Percentiles rank a stretch among this genome's conserved stretches.
These are phyloP conservation scores for Mycena citricolor DNA, from an alignment of 1,284 basidiomycete species.

Conservation along the genomic window DNA sequence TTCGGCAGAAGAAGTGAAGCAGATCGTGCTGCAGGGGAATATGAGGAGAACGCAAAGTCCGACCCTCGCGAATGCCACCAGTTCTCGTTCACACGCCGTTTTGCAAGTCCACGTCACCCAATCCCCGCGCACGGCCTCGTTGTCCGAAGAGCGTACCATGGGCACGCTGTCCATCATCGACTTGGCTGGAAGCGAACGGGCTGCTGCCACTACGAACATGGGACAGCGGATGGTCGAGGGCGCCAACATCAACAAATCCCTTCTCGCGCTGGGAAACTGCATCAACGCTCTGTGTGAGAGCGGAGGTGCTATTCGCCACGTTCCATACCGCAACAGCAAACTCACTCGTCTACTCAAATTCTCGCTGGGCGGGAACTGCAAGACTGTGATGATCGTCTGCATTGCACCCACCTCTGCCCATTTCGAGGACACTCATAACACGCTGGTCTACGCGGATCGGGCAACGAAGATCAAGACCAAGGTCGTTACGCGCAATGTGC, in stretches of 20 bases:
- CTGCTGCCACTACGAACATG: constrained; percentile 93
- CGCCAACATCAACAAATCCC: constrained; percentile 96
- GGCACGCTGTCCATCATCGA: constrained; percentile 96
- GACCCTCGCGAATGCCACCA: constrained; percentile 92
- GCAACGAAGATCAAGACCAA: constrained; percentile 98
- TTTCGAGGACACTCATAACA: constrained; percentile 97
- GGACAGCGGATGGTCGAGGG: constrained; percentile 98
- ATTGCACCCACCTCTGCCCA: constrained; percentile 91
- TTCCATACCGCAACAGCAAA: constrained; percentile 96
- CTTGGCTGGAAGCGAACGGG: constrained; percentile 92
- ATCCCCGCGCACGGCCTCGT: constrained; percentile 75
- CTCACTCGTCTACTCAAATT: constrained; percentile 95
- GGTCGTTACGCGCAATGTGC: constrained; percentile 87
- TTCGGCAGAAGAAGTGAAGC: constrained; percentile 88
- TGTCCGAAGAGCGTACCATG: constrained; percentile 79
- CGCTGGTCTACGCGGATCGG: constrained; percentile 91
- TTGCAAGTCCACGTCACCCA: constrained; percentile 91
- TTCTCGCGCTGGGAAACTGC: constrained; percentile 93
- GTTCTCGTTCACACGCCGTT: constrained; percentile 94
- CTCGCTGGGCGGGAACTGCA: constrained; percentile 95
- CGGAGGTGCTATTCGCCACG: constrained; percentile 79
- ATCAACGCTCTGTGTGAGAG: constrained; percentile 95
- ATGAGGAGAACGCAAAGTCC: constrained; percentile 85
- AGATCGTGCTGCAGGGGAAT: constrained; percentile 88
- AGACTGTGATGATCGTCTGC: constrained; percentile 98